Percentiles rank a stretch among this genome's conserved stretches.
Evolutionary conservation across 441 rosid genomes (phyloP).

Genomic region (Erodium texanum): DNA sequence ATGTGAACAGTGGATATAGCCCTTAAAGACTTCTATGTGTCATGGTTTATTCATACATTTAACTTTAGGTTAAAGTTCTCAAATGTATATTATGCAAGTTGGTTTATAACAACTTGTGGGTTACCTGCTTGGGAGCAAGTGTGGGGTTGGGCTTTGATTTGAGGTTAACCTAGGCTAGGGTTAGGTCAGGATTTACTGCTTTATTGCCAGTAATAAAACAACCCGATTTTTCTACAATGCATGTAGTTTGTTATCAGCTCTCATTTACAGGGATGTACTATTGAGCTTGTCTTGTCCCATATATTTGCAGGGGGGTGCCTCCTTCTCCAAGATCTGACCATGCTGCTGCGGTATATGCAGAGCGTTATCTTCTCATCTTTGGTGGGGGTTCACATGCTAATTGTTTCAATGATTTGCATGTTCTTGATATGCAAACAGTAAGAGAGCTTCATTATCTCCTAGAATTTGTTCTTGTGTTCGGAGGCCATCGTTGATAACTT

Average conservation of each 20-base stretch:
- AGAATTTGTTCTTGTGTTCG: slow-evolving; percentile 11
- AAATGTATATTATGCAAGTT: too few species aligned
- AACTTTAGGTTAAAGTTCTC: neutral
- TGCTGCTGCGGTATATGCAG: slow-evolving; percentile 93
- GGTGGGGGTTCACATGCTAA: slow-evolving; percentile 98
- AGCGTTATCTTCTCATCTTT: slow-evolving; percentile 87
- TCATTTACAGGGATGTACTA: neutral
- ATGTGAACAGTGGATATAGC: neutral
- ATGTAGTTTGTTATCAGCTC: neutral
- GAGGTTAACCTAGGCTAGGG: too few species aligned
- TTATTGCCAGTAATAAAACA: neutral
- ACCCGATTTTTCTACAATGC: neutral
- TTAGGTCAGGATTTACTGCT: too few species aligned
- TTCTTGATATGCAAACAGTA: slow-evolving; percentile 91
- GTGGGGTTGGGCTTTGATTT: too few species aligned
- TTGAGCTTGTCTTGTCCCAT: slow-evolving; percentile 12
- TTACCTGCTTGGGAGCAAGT: too few species aligned
- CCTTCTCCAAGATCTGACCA: slow-evolving; percentile 99
- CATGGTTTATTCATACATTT: neutral
- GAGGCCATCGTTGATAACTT: slow-evolving; percentile 10
- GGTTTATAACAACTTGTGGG: too few species aligned
- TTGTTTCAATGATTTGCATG: slow-evolving; percentile 90
- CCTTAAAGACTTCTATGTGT: neutral
- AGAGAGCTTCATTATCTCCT: slow-evolving; percentile 27
- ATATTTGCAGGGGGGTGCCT: slow-evolving; percentile 59